Evolutionary conservation across 495 filamentous ascomycete genomes (phyloP).

Genomic region (Glutinoglossum americanum): DNA sequence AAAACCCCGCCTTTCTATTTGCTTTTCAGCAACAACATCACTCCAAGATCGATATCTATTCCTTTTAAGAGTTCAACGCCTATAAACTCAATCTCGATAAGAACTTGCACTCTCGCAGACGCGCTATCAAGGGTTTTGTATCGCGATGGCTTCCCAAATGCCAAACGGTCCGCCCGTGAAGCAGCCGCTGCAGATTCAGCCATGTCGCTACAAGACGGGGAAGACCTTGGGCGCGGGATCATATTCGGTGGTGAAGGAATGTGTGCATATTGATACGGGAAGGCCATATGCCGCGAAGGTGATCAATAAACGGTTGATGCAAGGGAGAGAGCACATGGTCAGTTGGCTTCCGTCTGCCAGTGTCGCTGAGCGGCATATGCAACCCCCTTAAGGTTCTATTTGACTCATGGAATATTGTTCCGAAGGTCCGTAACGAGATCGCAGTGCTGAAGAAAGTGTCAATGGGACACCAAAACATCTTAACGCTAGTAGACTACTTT

Average conservation of each 20-base stretch:
- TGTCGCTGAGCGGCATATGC: neutral
- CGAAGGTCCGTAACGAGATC: slow-evolving; percentile 89
- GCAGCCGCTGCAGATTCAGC: slow-evolving; percentile 49
- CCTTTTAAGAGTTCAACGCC: too few relatives aligned
- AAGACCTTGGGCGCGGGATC: slow-evolving; percentile 92
- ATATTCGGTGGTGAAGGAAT: slow-evolving; percentile 99
- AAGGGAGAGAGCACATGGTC: slow-evolving; percentile 96
- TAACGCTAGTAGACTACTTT: slow-evolving; percentile 96
- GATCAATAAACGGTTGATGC: slow-evolving; percentile 97
- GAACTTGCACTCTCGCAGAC: too few relatives aligned
- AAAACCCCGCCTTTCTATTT: neutral
- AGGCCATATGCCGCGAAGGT: slow-evolving; percentile 98
- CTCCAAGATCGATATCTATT: neutral
- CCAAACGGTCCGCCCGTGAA: slow-evolving; percentile 12
- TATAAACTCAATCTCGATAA: too few relatives aligned
- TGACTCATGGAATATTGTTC: neutral
- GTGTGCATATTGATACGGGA: slow-evolving; percentile 94
- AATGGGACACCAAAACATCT: slow-evolving; percentile 94
- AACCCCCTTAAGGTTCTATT: neutral
- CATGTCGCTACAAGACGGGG: slow-evolving; percentile 89
- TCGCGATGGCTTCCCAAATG: neutral
- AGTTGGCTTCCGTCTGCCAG: slow-evolving; percentile 8
- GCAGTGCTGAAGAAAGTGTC: slow-evolving; percentile 89
- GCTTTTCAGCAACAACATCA: neutral
- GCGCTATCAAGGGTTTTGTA: neutral